Base-by-base conservation (phyloP, 768 basidiomycete species). In the Kwoniella europaea region DNA sequence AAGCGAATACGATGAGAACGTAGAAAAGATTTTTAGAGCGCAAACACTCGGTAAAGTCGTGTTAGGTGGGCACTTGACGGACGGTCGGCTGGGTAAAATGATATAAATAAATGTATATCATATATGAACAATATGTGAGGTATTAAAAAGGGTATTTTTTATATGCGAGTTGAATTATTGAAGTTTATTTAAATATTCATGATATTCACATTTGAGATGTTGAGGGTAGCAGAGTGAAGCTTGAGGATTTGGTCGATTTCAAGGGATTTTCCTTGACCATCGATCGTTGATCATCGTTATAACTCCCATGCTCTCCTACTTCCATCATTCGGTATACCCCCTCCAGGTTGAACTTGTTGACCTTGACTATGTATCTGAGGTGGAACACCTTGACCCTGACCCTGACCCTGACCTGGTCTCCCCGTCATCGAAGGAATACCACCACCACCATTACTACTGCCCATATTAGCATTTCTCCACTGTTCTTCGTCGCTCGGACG, bases 401-500 rank as follows among this genome's bases (percentile, higher is more conserved):
- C 20, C 22, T 62, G 55, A 56, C 16, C 12, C 20, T 29, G 27
- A 56, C 27, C 46, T 13, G 15, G 20, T 63, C 46, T 24, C 18
- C 9, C 24, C 0, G 52, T 13, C 58, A 43, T 44, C 60, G 60
- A 0, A 41, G 27, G 35, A 35, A 12, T n/a, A 7, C 57, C 66
- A 9, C 29, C 29, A 44, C 65, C 66, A 42, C n/a, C 59, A 12
- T 57, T 54, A 60, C 56, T 58, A 10, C 29, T 27, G 53, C 41
- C 50, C 57, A 52, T 27, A 35, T 24, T 59, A 3, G 54, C 61
- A 57, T 63, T 63, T 15, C 68, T 18, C 68, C 68, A 70, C 60
- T 70, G 62, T 9, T 70, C 63, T 13, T 70, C 68, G 22, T 70
- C 68, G 44, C 63, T 64, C 27, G 63, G 63, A 52, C 68, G 68